A percentile compares a stretch with the other conserved stretches of the same genome.
Evolutionary conservation across 2,329 filamentous ascomycete genomes (phyloP).

Genomic region (Penicillium aurantiogriseum): DNA sequence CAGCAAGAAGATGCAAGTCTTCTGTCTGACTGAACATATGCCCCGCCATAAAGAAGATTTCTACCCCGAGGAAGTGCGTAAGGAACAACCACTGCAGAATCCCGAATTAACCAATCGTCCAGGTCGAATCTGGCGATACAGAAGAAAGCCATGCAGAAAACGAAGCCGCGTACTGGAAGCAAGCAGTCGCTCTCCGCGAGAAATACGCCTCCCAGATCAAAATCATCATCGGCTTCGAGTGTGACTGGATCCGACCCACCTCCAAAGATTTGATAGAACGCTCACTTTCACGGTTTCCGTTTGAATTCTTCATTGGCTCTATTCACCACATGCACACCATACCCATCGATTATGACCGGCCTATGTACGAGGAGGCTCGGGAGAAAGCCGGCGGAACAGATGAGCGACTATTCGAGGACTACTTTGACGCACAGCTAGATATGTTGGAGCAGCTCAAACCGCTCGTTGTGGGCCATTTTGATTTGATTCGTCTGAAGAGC

Average conservation of each 20-base stretch:
- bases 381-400: conserved; percentile 60
- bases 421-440: conserved; percentile 81
- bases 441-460: conserved; percentile 75
- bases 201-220: conserved; percentile 70
- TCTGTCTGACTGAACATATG: conserved; percentile 94
- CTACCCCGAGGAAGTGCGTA: conserved; percentile 81
- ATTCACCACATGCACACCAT: conserved; percentile 84
- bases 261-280: conserved; percentile 60
- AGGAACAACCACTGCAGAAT: not conserved
- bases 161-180: conserved; percentile 64
- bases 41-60: conserved; percentile 75
- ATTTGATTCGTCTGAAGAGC: conserved; percentile 80
- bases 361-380: conserved; percentile 65
- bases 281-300: conserved; percentile 59
- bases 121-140: conserved; percentile 36
- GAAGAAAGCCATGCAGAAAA: conserved; percentile 46
- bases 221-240: conserved; percentile 86
- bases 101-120: not conserved
- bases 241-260: conserved; percentile 80
- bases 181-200: conserved; percentile 70
- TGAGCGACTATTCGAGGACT: conserved; percentile 72
- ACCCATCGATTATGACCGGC: conserved; percentile 82
- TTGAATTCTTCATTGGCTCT: conserved; percentile 92
- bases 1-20: conserved; percentile 71
- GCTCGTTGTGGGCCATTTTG: conserved; percentile 86